Base-by-base conservation (phyloP, 164 flowering plant species). In the Warburgia ugandensis region DNA sequence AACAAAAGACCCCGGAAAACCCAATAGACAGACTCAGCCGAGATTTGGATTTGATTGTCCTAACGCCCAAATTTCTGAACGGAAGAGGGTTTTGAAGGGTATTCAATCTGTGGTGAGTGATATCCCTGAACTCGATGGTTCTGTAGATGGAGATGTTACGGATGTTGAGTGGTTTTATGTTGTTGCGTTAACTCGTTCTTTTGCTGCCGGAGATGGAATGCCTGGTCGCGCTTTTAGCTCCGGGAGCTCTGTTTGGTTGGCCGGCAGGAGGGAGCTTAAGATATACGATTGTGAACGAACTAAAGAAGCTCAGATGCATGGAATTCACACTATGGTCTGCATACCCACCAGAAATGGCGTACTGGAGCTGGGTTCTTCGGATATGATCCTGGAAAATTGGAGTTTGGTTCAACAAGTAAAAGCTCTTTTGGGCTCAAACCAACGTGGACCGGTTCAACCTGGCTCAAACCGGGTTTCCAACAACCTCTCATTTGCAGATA, bases 161-260 rank as follows among this genome's bases (percentile, higher is more conserved):
- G 81, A 76, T 21, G 54, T 63, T 5, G 88, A 84, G 50, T 81
- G 92, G 96, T 88, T 82, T 68, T 88, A 80, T 56, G 58, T 77
- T 19, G 69, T 66, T 59, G 82, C 94, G 0, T 41, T 84, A 13
- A 60, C 78, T 0, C 57, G 65, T 12, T 71, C 75, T 5, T 82
- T 84, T 61, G n/a, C 61, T 12, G 50, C 45, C 9, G 73, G 71
- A 1, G 86, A 75, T 6, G 84, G 72, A 0, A 37, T 60, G 6
- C 68, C 71, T 1, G 75, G 72, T 28, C 65, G 56, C 59, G 79
- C 81, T 7, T 67, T 67, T 14, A 44, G 43, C 16, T 58, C 75
- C n/a, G 76, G 78, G 0, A 49, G 70, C 17, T 29, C 61, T 35
- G 48, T 82, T 3, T 84, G 92, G 92, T 6, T 80, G 11, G 55